Conservation (phyloP, 768 basidiomycete species). For the Boletus eberwhitei region DNA sequence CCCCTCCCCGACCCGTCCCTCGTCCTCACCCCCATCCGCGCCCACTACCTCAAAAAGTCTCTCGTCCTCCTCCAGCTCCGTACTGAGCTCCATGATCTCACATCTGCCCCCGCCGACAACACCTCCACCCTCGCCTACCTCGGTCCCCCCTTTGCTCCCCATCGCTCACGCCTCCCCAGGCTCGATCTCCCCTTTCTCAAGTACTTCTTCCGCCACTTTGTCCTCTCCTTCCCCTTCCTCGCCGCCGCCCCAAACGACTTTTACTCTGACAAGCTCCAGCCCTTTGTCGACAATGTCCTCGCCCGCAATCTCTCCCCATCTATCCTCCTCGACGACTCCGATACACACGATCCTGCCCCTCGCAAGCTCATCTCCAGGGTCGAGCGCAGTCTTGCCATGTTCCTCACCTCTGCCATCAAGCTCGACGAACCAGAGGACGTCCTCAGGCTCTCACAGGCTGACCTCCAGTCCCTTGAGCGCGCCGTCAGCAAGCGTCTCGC, state of each 20-base stretch:
- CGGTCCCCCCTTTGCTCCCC: conserved; percentile 80
- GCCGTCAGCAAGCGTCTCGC: conserved; percentile 63
- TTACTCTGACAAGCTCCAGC: conserved; percentile 93
- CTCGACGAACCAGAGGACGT: conserved; percentile 84
- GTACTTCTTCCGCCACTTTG: conserved; percentile 88
- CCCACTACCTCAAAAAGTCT: conserved; percentile 98
- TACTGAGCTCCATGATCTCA: conserved; percentile 71
- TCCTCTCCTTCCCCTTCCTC: conserved; percentile 95
- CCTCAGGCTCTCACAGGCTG: conserved; percentile 81
- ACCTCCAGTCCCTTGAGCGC: conserved; percentile 74
- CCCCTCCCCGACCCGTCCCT: not conserved
- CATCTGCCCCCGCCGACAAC: conserved; percentile 37
- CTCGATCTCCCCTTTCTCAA: conserved; percentile 84
- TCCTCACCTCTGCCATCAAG: conserved; percentile 80
- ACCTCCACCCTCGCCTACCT: conserved; percentile 79
- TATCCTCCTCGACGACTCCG: conserved; percentile 57
- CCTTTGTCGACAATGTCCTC: conserved; percentile 81
- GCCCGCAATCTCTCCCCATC: conserved; percentile 71
- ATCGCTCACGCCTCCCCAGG: conserved; percentile 51
- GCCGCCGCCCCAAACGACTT: conserved; percentile 85
- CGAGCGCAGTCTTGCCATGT: conserved; percentile 81
- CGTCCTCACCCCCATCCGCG: conserved; percentile 77
- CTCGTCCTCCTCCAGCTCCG: conserved; percentile 84
- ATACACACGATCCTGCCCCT: conserved; percentile 56
- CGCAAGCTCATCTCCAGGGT: conserved; percentile 70